These are phyloP conservation scores for Solanum pennellii DNA, from an alignment of 257 asterid species.

Conservation along the genomic window DNA sequence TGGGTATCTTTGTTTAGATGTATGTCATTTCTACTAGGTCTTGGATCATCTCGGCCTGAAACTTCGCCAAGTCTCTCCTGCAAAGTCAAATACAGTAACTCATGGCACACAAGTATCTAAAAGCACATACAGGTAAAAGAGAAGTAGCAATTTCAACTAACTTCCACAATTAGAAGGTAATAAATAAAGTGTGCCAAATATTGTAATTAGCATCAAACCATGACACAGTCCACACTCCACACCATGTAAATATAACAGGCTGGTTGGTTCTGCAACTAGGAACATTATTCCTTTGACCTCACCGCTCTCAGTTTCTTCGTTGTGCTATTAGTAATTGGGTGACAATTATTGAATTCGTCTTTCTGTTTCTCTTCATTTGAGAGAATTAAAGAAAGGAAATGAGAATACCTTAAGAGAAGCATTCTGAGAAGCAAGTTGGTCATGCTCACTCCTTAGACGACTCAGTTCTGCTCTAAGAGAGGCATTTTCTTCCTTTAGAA, in stretches of 20 bases:
- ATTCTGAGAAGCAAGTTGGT: slow-evolving; percentile 69
- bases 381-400: not conserved
- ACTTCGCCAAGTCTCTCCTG: slow-evolving; percentile 72
- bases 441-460: slow-evolving; percentile 62
- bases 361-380: not conserved
- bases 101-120: not conserved
- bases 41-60: slow-evolving; percentile 54
- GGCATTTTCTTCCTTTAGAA: slow-evolving; percentile 67
- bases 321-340: not conserved
- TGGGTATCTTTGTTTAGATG: slow-evolving; percentile 20
- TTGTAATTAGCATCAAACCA: not conserved
- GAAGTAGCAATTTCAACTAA: not conserved
- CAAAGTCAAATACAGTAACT: slow-evolving; percentile 3
- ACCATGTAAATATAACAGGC: not conserved
- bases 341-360: not conserved
- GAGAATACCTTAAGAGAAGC: slow-evolving; percentile 74
- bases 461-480: slow-evolving; percentile 74
- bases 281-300: not conserved
- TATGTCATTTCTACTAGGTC: slow-evolving; percentile 44
- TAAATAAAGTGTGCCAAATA: not conserved
- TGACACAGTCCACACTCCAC: not conserved
- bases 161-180: not conserved
- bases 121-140: not conserved
- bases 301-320: not conserved
- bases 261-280: not conserved